Base-by-base conservation (phyloP, 1,284 basidiomycete genomes). In the Violaceomyces palustris region DNA sequence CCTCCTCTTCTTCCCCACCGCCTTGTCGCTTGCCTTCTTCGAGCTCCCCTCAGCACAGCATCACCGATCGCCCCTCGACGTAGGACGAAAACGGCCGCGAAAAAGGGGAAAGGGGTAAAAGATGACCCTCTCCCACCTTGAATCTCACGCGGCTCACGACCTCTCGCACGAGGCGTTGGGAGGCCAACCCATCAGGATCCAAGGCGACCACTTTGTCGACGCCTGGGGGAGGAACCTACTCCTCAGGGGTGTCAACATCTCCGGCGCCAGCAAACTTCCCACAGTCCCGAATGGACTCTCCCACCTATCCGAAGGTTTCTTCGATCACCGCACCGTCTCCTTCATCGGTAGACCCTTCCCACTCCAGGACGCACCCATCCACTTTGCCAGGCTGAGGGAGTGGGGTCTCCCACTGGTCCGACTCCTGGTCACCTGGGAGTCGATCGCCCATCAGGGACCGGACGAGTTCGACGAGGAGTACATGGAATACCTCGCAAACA, bases 341-440 rank as follows among this genome's bases (percentile, higher is more conserved):
- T 21, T 49, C 49, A 51, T 35, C 37, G 45, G 39, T 36, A 28
- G 38, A 4, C 45, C 56, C 8, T 42, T 40, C 18, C 28, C 56
- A 9, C 33, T 59, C 11, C 15, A 21, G 4, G 60, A 67, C 39
- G 69, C 70, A 6, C 57, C 49, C 0, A 27, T 52, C 18, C 74
- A 75, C 37, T 64, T 74, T 25, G 39, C 58, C 8, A 65, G 75
- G 0, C 46, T 77, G 0, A 38, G 46, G 2, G 50, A 65, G 1
- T 77, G 74, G 75, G 76, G 76, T 1, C 50, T 74, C 14, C 67
- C 74, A 7, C 65, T 75, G 22, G 54, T 77, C 27, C 62, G 76
- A 1, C 90, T 57, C 79, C 88, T 45, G 85, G 81, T 97, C 3
- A 94, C 92, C 1, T 98, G 93, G 94, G 93, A 98, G 70, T 88